phyloP scores from a whole-genome alignment of 1,284 basidiomycete genomes.

The Microbotryum silenes-acaulis region DNA sequence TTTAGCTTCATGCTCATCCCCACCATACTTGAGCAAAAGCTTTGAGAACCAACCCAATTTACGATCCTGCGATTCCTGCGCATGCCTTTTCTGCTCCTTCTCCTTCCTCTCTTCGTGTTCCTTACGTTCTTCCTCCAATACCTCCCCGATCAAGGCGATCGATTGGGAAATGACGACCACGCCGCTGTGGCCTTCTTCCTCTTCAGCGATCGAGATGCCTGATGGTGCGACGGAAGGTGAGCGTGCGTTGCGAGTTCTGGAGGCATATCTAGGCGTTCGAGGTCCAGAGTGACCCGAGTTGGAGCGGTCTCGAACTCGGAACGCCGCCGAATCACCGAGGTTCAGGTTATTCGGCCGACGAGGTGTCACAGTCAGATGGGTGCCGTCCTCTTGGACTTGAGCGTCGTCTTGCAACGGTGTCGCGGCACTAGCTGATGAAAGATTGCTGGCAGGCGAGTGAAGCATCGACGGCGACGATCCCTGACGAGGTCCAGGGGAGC shows the following conservation, averaged over 20 bases:
- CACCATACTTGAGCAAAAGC: neutral
- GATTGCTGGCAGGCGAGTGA: too few species aligned
- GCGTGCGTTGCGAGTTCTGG: constrained; percentile 2
- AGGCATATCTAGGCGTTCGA: neutral
- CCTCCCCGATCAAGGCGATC: constrained; percentile 17
- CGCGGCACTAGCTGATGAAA: too few species aligned
- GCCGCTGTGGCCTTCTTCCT: neutral
- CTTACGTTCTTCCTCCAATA: constrained; percentile 27
- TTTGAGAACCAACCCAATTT: neutral
- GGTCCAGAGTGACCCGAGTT: neutral
- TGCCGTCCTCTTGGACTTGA: too few species aligned
- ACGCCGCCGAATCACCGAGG: too few species aligned
- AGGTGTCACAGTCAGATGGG: neutral
- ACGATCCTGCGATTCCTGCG: constrained; percentile 3
- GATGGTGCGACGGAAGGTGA: constrained; percentile 15
- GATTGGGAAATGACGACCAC: constrained; percentile 17
- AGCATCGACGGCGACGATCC: too few species aligned
- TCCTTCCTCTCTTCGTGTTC: constrained; percentile 7
- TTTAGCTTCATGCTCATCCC: neutral
- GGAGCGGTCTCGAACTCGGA: too few species aligned
- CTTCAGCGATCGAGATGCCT: constrained; percentile 9
- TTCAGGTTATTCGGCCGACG: neutral
- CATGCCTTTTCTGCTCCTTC: constrained; percentile 8
- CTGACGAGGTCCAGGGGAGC: neutral
- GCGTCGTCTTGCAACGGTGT: too few species aligned